These are phyloP conservation scores for Lactarius pseudohatsudake DNA, from an alignment of 768 basidiomycete species.

Conservation along the genomic window DNA sequence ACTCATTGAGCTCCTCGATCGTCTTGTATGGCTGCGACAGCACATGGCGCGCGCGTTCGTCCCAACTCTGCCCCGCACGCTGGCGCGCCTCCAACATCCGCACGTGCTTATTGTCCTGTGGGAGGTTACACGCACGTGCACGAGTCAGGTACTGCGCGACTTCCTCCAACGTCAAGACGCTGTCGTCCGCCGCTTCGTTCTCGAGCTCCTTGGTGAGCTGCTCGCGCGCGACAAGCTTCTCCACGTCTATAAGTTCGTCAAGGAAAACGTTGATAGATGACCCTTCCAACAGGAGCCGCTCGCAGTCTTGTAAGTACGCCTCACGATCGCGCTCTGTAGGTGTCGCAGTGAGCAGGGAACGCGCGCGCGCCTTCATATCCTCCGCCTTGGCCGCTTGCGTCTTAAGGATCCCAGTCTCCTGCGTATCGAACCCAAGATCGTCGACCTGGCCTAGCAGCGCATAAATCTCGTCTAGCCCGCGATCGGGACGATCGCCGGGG, in stretches of 20 bases:
- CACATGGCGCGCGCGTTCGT: slow-evolving; percentile 61
- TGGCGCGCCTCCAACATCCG: slow-evolving; percentile 62
- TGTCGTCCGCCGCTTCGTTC: slow-evolving; percentile 63
- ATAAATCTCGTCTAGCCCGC: slow-evolving; percentile 68
- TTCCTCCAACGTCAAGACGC: slow-evolving; percentile 69
- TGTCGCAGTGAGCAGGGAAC: slow-evolving; percentile 47
- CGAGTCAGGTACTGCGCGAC: slow-evolving; percentile 71
- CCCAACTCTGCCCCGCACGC: slow-evolving; percentile 74
- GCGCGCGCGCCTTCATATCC: slow-evolving; percentile 58
- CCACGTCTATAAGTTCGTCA: slow-evolving; percentile 73
- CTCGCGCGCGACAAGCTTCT: slow-evolving; percentile 78
- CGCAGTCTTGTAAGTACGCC: slow-evolving; percentile 66
- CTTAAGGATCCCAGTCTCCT: slow-evolving; percentile 63
- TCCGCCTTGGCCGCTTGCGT: slow-evolving; percentile 62
- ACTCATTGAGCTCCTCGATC: slow-evolving; percentile 72
- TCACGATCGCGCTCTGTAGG: slow-evolving; percentile 48
- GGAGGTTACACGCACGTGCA: slow-evolving; percentile 65
- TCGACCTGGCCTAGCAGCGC: slow-evolving; percentile 70
- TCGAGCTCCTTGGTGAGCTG: slow-evolving; percentile 75
- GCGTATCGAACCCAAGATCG: slow-evolving; percentile 78
- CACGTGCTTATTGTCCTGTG: slow-evolving; percentile 63
- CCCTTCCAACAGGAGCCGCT: slow-evolving; percentile 64
- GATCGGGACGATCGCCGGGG: slow-evolving; percentile 67
- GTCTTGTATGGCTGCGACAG: slow-evolving; percentile 71
- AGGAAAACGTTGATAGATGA: slow-evolving; percentile 81